phyloP scores from a whole-genome alignment of 2,329 filamentous ascomycete genomes.

The Trichophyton rubrum region DNA sequence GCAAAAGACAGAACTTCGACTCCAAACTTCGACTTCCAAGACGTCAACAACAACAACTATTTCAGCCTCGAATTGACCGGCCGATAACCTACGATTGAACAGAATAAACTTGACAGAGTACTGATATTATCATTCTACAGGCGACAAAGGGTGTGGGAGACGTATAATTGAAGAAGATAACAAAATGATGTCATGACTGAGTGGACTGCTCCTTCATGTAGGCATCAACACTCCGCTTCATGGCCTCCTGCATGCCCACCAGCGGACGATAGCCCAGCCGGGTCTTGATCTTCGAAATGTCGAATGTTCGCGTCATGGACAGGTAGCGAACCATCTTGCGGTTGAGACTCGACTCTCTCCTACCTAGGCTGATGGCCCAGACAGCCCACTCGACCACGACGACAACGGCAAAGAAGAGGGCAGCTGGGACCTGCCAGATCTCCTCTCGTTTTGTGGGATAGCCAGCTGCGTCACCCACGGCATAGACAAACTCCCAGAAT shows the following conservation, averaged over 20 bases:
- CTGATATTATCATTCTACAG: no score
- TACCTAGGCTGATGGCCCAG: background rate
- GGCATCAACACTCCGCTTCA: background rate
- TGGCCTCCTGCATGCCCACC: background rate
- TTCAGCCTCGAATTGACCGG: no score
- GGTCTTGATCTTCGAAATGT: background rate
- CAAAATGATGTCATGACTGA: no score
- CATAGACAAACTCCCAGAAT: slow-evolving; percentile 66
- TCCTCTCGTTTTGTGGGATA: background rate
- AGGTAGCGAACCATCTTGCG: background rate
- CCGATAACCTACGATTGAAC: no score
- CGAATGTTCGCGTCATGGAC: background rate
- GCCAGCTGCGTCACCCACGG: background rate
- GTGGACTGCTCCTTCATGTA: background rate
- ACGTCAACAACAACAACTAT: no score
- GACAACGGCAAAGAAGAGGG: background rate
- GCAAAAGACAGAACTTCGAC: no score
- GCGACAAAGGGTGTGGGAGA: no score
- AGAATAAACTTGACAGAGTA: no score
- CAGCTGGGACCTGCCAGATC: background rate
- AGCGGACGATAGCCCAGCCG: background rate
- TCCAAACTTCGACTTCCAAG: no score
- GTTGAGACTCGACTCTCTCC: background rate
- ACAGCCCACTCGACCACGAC: background rate
- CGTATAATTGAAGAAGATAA: no score